Evolutionary conservation across 805 yeast species (phyloP).

Genomic region (Zygosaccharomyces lentus): DNA sequence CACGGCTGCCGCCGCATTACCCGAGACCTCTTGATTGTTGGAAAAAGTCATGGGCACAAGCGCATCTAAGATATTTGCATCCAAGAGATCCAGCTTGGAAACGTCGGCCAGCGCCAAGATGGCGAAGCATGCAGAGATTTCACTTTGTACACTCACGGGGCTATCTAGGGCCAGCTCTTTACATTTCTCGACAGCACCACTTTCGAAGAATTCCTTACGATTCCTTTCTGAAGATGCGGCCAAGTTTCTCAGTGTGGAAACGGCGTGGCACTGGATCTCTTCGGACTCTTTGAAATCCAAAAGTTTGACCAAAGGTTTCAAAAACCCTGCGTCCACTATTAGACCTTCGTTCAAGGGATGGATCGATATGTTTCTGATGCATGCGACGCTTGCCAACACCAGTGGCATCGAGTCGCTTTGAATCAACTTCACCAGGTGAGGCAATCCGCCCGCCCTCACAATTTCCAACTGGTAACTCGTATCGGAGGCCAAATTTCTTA

Average conservation of each 20-base stretch:
- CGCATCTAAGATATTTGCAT: constrained; percentile 80
- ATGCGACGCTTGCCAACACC: constrained; percentile 94
- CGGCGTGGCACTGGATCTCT: constrained; percentile 98
- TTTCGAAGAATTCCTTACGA: constrained; percentile 84
- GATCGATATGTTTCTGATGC: constrained; percentile 93
- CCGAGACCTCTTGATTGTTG: constrained; percentile 89
- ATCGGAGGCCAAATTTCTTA: constrained; percentile 93
- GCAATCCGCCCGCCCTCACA: constrained; percentile 92
- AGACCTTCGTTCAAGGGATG: constrained; percentile 95
- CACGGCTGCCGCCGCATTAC: constrained; percentile 96
- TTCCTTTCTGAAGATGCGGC: constrained; percentile 95
- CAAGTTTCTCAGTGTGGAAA: constrained; percentile 88
- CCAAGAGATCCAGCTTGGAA: constrained; percentile 76
- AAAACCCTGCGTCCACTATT: constrained; percentile 94
- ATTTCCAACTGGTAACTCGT: constrained; percentile 93
- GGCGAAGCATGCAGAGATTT: constrained; percentile 95
- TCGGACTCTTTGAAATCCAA: constrained; percentile 83
- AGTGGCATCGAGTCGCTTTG: constrained; percentile 89
- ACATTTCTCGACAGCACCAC: constrained; percentile 93
- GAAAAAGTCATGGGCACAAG: constrained; percentile 87
- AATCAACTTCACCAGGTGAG: constrained; percentile 83
- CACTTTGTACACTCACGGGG: constrained; percentile 91
- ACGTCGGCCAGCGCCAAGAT: constrained; percentile 95
- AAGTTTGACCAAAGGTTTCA: constrained; percentile 81
- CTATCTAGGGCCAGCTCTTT: constrained; percentile 78